These are phyloP conservation scores for Uncinocarpus reesii DNA, from an alignment of 2,329 filamentous ascomycete species.

Conservation along the genomic window DNA sequence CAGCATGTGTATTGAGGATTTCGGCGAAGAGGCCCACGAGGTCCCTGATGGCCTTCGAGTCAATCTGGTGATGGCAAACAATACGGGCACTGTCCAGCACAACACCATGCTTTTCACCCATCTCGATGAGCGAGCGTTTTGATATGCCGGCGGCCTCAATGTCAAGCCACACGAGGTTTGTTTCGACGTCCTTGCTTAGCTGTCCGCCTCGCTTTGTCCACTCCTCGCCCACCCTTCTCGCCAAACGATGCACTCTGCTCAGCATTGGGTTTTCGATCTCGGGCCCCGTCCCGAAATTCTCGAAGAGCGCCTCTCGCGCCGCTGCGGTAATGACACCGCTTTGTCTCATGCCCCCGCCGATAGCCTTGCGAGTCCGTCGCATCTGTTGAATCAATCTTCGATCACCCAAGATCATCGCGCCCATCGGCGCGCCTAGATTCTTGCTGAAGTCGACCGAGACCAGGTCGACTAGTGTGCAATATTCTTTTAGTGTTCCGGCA, in stretches of 20 bases:
- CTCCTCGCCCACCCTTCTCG: neutral
- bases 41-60: neutral
- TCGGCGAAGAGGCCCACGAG: neutral
- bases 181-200: neutral
- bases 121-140: neutral
- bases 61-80: constrained; percentile 4
- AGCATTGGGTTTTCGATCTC: neutral
- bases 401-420: constrained; percentile 24
- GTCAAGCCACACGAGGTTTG: constrained; percentile 5
- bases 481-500: constrained; percentile 21
- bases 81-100: neutral
- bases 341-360: constrained; percentile 26
- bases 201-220: neutral
- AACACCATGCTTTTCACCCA: neutral
- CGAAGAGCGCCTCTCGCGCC: neutral
- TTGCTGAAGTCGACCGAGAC: constrained; percentile 27
- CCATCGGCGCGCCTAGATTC: constrained; percentile 27
- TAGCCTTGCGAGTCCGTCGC: constrained; percentile 24
- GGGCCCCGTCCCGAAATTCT: neutral
- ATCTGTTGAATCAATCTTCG: constrained; percentile 22
- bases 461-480: constrained; percentile 25
- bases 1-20: neutral
- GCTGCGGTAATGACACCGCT: constrained; percentile 11
- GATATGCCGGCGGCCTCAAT: neutral
- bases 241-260: neutral